These are phyloP conservation scores for Clonostachys byssicola DNA, from an alignment of 2,329 filamentous ascomycete genomes.

Conservation along the genomic window DNA sequence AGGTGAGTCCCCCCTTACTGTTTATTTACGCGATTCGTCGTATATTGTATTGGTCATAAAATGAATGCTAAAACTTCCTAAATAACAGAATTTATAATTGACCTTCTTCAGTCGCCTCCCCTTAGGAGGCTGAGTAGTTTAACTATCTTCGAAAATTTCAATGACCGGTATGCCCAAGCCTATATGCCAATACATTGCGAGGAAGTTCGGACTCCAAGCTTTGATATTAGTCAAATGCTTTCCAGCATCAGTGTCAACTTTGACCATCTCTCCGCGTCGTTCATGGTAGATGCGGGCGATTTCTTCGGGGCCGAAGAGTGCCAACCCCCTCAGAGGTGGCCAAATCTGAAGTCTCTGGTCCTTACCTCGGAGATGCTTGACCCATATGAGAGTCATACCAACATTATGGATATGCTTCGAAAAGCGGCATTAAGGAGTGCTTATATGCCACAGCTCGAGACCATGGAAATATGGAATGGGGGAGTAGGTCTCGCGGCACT, in stretches of 20 bases:
- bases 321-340: conserved; percentile 10
- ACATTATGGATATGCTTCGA: conserved; percentile 13
- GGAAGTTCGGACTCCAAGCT: conserved; percentile 11
- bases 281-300: conserved; percentile 20
- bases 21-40: too few relatives aligned
- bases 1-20: too few relatives aligned
- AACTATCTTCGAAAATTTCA: conserved; percentile 18
- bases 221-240: conserved; percentile 16
- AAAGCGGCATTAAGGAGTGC: conserved; percentile 13
- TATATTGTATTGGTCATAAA: too few relatives aligned
- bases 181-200: neutral
- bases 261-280: conserved; percentile 19
- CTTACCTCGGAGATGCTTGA: conserved; percentile 20
- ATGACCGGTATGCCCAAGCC: conserved; percentile 14
- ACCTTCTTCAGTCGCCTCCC: too few relatives aligned
- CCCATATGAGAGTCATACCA: conserved; percentile 3
- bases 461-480: conserved; percentile 25
- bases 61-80: too few relatives aligned
- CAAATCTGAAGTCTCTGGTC: conserved; percentile 19
- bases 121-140: too few relatives aligned
- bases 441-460: conserved; percentile 20
- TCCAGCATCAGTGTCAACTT: conserved; percentile 20
- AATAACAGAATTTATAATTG: too few relatives aligned
- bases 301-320: conserved; percentile 18
- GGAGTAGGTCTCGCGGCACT: conserved; percentile 11